Evolutionary conservation across 768 basidiomycete species (phyloP).

Genomic region (Phanerochaete sordida): DNA sequence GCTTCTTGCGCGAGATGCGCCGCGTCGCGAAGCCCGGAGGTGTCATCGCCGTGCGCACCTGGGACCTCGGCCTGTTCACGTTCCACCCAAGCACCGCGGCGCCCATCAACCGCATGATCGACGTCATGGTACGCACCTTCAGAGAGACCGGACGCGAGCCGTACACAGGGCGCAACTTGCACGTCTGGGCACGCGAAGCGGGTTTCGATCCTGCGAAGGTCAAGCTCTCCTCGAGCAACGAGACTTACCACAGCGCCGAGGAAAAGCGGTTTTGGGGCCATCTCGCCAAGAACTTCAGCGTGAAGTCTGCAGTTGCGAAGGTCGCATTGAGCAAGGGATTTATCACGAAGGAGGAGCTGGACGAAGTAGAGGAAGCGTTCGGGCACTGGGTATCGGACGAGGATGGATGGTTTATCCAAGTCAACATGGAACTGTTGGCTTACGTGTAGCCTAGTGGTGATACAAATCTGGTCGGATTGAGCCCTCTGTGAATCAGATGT

Average conservation of each 20-base stretch:
- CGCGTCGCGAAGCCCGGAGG: conserved; percentile 44
- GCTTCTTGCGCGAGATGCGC: conserved; percentile 42
- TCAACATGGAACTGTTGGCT: neutral
- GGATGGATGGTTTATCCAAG: conserved; percentile 2
- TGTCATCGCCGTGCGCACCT: conserved; percentile 30
- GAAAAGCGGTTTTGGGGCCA: conserved; percentile 35
- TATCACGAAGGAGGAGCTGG: neutral
- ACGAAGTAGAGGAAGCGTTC: neutral
- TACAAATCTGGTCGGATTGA: no score
- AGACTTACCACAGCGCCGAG: conserved; percentile 33
- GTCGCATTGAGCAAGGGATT: no score
- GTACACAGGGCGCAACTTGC: conserved; percentile 34
- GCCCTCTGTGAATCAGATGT: no score
- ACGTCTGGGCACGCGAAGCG: conserved; percentile 35
- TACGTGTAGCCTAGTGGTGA: no score
- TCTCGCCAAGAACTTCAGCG: no score
- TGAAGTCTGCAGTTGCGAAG: no score
- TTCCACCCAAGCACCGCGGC: neutral
- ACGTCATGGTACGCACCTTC: neutral
- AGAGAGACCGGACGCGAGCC: conserved; percentile 31
- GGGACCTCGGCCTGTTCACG: neutral
- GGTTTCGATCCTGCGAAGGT: conserved; percentile 30
- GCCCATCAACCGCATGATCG: neutral
- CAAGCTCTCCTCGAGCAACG: conserved; percentile 26
- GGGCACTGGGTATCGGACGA: neutral